Percentiles rank a stretch among this genome's conserved stretches.
Conservation (phyloP, 2,329 filamentous ascomycete species). For the Pseudogymnoascus sp. region DNA sequence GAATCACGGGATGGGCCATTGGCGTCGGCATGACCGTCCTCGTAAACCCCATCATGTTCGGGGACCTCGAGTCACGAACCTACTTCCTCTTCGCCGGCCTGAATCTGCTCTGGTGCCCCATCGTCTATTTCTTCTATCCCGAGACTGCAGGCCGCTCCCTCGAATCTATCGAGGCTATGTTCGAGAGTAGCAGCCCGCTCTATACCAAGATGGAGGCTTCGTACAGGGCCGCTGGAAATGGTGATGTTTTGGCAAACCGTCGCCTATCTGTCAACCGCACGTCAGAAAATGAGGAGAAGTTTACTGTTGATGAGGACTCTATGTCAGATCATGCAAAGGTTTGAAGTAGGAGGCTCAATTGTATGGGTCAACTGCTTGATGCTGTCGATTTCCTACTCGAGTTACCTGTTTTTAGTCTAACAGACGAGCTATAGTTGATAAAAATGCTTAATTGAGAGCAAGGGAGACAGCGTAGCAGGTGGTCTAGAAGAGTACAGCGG, state of each 20-base stretch:
- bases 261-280: background rate
- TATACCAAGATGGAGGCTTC: slow-evolving; percentile 14
- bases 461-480: too few relatives aligned
- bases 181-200: slow-evolving; percentile 40
- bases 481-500: too few relatives aligned
- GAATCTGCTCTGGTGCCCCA: slow-evolving; percentile 44
- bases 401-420: background rate
- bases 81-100: slow-evolving; percentile 46
- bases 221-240: slow-evolving; percentile 12
- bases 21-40: slow-evolving; percentile 48
- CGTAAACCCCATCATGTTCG: slow-evolving; percentile 47
- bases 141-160: slow-evolving; percentile 40
- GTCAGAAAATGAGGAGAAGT: background rate
- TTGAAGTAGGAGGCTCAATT: background rate
- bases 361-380: background rate
- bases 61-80: slow-evolving; percentile 38
- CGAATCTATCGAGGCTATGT: slow-evolving; percentile 44
- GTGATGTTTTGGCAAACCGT: slow-evolving; percentile 4
- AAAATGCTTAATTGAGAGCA: too few relatives aligned
- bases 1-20: slow-evolving; percentile 52
- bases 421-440: background rate
- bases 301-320: background rate
- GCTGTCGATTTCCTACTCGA: background rate
- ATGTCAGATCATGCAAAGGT: background rate
- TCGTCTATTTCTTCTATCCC: slow-evolving; percentile 43